Percentiles rank a stretch among this genome's conserved stretches.
These are phyloP conservation scores for Anthoceros angustus DNA, from an alignment of 225 moss, liverwort and hornwort species.

Conservation along the genomic window DNA sequence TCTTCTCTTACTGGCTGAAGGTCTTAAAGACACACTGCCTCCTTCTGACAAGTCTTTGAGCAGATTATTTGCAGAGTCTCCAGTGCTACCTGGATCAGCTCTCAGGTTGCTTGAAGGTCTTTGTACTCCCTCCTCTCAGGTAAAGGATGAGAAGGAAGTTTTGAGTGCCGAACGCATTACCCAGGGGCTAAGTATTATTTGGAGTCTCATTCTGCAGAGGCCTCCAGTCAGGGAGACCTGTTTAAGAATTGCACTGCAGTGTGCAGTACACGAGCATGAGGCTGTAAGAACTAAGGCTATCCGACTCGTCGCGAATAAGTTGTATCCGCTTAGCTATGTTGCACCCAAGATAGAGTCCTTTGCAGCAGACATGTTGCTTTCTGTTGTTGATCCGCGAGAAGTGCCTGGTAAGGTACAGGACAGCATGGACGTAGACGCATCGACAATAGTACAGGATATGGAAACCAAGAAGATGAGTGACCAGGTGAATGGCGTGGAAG, in stretches of 20 bases:
- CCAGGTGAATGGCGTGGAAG: constrained; percentile 20
- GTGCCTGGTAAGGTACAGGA: constrained; percentile 21
- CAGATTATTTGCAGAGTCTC: constrained; percentile 75
- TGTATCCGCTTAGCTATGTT: constrained; percentile 70
- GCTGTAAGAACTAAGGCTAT: constrained; percentile 94
- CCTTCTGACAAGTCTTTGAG: constrained; percentile 86
- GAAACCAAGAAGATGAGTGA: neutral
- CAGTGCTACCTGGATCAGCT: constrained; percentile 59
- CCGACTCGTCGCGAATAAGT: constrained; percentile 92
- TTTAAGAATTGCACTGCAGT: constrained; percentile 69
- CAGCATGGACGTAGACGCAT: constrained; percentile 51
- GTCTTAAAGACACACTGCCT: constrained; percentile 74
- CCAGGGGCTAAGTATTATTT: constrained; percentile 89
- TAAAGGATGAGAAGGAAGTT: constrained; percentile 40
- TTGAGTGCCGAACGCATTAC: constrained; percentile 68
- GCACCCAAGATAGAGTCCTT: constrained; percentile 71
- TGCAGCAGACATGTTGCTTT: constrained; percentile 71
- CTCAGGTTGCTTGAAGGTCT: constrained; percentile 82
- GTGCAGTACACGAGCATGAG: constrained; percentile 91
- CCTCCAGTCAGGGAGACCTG: constrained; percentile 80
- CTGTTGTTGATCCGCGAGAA: constrained; percentile 44
- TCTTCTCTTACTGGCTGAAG: constrained; percentile 79
- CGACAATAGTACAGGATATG: constrained; percentile 16
- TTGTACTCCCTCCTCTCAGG: constrained; percentile 49
- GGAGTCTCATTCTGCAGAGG: constrained; percentile 95